These are phyloP conservation scores for Trichoderma sp. DNA, from an alignment of 2,329 filamentous ascomycete species.

Conservation along the genomic window DNA sequence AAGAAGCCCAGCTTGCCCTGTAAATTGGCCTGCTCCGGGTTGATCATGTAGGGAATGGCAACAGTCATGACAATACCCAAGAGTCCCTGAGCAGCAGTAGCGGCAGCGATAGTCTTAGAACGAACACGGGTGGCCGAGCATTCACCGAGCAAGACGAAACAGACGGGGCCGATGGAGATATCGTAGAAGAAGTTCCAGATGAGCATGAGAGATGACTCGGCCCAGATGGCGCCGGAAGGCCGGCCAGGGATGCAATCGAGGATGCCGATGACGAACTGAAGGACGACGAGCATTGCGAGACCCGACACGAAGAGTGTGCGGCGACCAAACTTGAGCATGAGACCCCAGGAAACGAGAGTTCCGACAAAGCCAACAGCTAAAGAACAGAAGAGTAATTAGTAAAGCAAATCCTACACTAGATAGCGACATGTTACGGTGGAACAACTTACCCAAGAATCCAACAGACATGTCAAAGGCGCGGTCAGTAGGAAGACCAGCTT, in stretches of 20 bases:
- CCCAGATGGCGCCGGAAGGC: constrained; percentile 40
- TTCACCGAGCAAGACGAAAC: constrained; percentile 46
- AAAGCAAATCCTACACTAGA: constrained; percentile 36
- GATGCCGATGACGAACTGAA: constrained; percentile 46
- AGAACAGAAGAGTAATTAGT: constrained; percentile 34
- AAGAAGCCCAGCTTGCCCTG: constrained; percentile 40
- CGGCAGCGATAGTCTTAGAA: constrained; percentile 46
- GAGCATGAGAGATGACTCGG: constrained; percentile 42
- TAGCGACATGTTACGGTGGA: accelerated
- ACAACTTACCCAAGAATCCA: constrained; percentile 28
- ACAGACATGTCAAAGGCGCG: constrained; percentile 45
- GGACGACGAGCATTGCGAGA: constrained; percentile 41
- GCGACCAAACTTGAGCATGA: constrained; percentile 45
- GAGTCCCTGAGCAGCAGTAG: constrained; percentile 35
- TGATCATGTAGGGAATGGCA: constrained; percentile 37
- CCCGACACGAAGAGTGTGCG: constrained; percentile 44
- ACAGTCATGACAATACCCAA: constrained; percentile 34
- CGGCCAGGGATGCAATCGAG: constrained; percentile 49
- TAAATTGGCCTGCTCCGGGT: constrained; percentile 37
- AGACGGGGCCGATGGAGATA: constrained; percentile 46
- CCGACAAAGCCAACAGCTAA: constrained; percentile 46
- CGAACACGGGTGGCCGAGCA: constrained; percentile 44
- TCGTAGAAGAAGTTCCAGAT: constrained; percentile 48
- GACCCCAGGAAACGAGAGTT: constrained; percentile 45
- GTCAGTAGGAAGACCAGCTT: constrained; percentile 42